These are phyloP conservation scores for Pharnaceum exiguum DNA, from an alignment of 148 eudicot genomes.

Conservation along the genomic window DNA sequence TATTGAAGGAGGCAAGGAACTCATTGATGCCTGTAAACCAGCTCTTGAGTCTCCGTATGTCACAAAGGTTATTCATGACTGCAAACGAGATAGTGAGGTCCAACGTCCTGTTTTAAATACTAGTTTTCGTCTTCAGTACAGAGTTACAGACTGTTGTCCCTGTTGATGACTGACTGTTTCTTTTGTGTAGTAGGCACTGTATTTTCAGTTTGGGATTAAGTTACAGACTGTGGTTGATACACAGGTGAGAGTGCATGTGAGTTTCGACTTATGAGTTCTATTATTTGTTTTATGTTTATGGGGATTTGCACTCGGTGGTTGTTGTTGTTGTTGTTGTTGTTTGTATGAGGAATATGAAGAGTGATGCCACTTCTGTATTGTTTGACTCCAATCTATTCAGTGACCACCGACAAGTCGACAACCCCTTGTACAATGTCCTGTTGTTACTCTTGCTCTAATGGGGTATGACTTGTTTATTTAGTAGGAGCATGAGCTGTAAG, in stretches of 20 bases:
- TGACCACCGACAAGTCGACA: too few relatives aligned
- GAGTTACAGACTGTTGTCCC: not conserved
- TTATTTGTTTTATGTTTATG: too few relatives aligned
- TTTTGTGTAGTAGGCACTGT: conserved; percentile 12
- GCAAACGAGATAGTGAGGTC: conserved; percentile 35
- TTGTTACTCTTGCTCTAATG: too few relatives aligned
- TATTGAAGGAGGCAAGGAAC: conserved; percentile 15
- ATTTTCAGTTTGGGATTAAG: conserved; percentile 28
- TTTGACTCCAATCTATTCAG: too few relatives aligned
- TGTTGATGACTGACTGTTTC: not conserved
- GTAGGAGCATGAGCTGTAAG: too few relatives aligned
- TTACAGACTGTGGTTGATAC: conserved; percentile 26
- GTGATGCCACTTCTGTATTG: too few relatives aligned
- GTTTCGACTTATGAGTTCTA: too few relatives aligned
- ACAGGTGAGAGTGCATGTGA: conserved; percentile 13
- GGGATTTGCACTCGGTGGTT: too few relatives aligned
- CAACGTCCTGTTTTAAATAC: not conserved
- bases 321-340: too few relatives aligned
- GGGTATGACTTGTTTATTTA: too few relatives aligned
- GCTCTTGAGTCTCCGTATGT: conserved; percentile 26
- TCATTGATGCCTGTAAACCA: conserved; percentile 25
- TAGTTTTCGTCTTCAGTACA: not conserved
- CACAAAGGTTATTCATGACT: conserved; percentile 29
- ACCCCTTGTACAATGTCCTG: too few relatives aligned
- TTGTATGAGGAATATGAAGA: too few relatives aligned